These are phyloP conservation scores for Silene conica DNA, from an alignment of 148 eudicot genomes.

Conservation along the genomic window DNA sequence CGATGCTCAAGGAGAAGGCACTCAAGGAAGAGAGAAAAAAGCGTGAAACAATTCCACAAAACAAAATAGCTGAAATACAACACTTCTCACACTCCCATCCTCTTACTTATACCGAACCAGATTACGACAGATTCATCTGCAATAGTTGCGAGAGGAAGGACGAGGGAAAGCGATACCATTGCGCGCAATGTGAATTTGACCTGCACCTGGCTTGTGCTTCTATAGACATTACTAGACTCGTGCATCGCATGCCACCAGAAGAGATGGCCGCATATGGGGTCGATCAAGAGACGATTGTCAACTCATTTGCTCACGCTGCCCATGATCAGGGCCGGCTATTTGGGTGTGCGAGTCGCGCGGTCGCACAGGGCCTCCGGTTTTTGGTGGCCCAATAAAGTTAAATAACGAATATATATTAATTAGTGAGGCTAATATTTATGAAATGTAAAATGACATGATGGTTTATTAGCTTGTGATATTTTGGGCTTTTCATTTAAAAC, in stretches of 20 bases:
- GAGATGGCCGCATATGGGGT: background rate
- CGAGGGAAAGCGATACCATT: slow-evolving; percentile 13
- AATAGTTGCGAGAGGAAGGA: slow-evolving; percentile 9
- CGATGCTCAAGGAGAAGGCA: no score
- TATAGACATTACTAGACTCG: slow-evolving; percentile 15
- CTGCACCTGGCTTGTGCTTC: slow-evolving; percentile 23
- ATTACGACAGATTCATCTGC: slow-evolving; percentile 5
- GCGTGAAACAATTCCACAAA: slow-evolving; percentile 8
- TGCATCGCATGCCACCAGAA: slow-evolving; percentile 19
- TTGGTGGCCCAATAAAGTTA: no score
- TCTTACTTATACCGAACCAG: background rate
- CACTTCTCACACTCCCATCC: slow-evolving; percentile 26
- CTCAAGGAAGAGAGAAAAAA: background rate
- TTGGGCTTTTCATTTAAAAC: no score
- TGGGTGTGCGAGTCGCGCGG: no score
- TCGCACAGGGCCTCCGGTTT: no score
- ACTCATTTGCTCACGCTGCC: slow-evolving; percentile 21
- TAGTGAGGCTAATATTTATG: no score
- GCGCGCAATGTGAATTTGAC: slow-evolving; percentile 22
- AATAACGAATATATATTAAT: no score
- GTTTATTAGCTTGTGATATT: no score
- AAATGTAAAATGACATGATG: no score
- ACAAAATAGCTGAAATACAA: background rate
- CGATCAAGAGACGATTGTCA: background rate
- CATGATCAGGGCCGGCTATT: no score